Percentiles rank a stretch among this genome's conserved stretches.
Conservation (phyloP, 2,329 filamentous ascomycete genomes). For the Pseudogymnoascus sp. region DNA sequence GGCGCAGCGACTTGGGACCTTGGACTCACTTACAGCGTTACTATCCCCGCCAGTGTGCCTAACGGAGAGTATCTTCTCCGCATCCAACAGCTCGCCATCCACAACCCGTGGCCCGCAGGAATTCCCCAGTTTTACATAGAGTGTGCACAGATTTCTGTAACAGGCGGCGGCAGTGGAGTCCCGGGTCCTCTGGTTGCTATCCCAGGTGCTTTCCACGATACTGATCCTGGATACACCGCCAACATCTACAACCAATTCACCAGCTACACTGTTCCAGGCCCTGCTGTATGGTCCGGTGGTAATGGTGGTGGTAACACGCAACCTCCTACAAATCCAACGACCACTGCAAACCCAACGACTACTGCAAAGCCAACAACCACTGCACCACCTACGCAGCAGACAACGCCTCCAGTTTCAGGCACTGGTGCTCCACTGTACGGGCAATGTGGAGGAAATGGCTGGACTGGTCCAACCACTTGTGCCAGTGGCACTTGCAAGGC, state of each 20-base stretch:
- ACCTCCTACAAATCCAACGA: background rate
- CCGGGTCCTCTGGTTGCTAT: constrained; percentile 25
- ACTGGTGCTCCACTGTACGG: constrained; percentile 14
- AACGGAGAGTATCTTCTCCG: constrained; percentile 26
- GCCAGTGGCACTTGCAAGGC: constrained; percentile 16
- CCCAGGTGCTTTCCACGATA: constrained; percentile 22
- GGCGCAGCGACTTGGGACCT: constrained; percentile 23
- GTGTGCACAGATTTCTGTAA: constrained; percentile 27
- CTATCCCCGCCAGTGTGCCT: constrained; percentile 23
- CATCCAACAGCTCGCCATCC: constrained; percentile 26
- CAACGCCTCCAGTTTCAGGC: background rate
- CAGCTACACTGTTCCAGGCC: constrained; percentile 26
- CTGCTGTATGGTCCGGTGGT: constrained; percentile 22
- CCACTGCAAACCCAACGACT: background rate
- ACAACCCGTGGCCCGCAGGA: constrained; percentile 25
- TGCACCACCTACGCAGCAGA: background rate
- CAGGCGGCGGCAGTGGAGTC: constrained; percentile 22
- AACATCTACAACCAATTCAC: constrained; percentile 26
- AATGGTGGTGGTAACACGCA: constrained; percentile 12
- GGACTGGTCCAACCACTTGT: constrained; percentile 18
- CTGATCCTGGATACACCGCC: constrained; percentile 16
- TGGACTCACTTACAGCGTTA: constrained; percentile 21
- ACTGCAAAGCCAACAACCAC: background rate
- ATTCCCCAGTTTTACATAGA: constrained; percentile 25
- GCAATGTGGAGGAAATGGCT: constrained; percentile 20